Base-by-base conservation (phyloP, 225 moss, liverwort and hornwort genomes). In the Physcomitrellopsis africana region DNA sequence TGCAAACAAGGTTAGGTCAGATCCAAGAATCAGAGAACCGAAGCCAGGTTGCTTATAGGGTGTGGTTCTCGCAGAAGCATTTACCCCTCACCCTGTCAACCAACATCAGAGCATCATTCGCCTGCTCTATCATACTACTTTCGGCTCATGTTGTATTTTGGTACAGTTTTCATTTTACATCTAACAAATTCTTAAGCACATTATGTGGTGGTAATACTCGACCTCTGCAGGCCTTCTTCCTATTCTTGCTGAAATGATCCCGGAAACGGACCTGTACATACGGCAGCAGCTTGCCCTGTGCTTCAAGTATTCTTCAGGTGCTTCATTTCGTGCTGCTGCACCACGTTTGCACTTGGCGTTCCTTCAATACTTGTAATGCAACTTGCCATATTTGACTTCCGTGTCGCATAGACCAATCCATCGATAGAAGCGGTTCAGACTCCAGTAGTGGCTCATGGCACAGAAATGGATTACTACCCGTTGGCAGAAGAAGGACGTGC, bases 281-380 rank as follows among this genome's bases (percentile, higher is more conserved):
- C 88, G 89, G 26, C 90, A 94, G 14, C 88, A 94, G 68, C 90
- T 97, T 47, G 94, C 96, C 23, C 90, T 94, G 16, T 97, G 96
- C 81, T 94, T 90, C 81, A 91, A 91, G 45, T 89, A 90, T 73
- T 81, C 79, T 41, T 86, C 91, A 87, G 91, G 94, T 97, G 80
- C 15, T 49, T 23, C 11, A 56, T 12, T 37, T 5, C 7, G 32
- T 37, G 32, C 32, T 42, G 56, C 49, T 64, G 63, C 12, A 55
- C 63, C 65, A 60, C 42, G 17, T 51, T 60, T 10, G 3, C 42
- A 9, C 53, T 19, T 58, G 55, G 8, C 18, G 1, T 24, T 13
- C 17, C 47, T 56, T 76, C 49, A 7, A 8, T 26, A 7, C 27
- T 26, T 27, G 24, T 24, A 24, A 24, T 24, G 29, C 32, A 75